Conservation (phyloP, 1,284 basidiomycete genomes). For the Heterobasidion annosum region DNA sequence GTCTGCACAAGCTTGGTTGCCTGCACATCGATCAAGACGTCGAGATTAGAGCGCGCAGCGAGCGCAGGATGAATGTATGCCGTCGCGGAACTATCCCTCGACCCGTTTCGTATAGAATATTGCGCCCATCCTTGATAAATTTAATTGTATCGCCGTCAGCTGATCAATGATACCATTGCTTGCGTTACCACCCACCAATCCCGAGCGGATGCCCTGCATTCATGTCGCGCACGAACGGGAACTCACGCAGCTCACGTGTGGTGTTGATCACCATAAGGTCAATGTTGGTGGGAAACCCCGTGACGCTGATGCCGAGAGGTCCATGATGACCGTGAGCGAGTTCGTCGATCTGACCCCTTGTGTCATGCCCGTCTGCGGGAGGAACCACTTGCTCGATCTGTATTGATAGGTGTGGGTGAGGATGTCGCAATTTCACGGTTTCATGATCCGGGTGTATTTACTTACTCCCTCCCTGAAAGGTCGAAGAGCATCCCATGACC, state of each 20-base stretch:
- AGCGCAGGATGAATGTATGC: conserved; percentile 19
- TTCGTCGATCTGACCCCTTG: conserved; percentile 20
- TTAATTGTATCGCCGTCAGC: not conserved
- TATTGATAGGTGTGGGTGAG: not conserved
- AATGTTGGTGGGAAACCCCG: conserved; percentile 15
- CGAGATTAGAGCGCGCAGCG: conserved; percentile 19
- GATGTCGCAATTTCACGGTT: not conserved
- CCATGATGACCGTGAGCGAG: conserved; percentile 21
- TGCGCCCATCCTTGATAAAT: conserved; percentile 11
- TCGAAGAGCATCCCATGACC: conserved; percentile 19
- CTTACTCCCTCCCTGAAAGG: conserved; percentile 16
- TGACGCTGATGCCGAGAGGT: conserved; percentile 20
- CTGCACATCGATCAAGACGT: conserved; percentile 23
- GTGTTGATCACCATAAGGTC: conserved; percentile 16
- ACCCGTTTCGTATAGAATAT: conserved; percentile 16
- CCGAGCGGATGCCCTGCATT: conserved; percentile 24
- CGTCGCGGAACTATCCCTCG: conserved; percentile 22
- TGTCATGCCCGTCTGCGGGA: conserved; percentile 22
- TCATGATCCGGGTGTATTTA: too few species aligned
- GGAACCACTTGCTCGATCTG: conserved; percentile 21
- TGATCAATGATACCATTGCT: not conserved
- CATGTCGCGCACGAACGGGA: conserved; percentile 23
- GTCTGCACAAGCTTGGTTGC: conserved; percentile 12
- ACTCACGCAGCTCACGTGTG: conserved; percentile 14
- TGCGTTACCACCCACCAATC: conserved; percentile 14